Evolutionary conservation across 1,284 basidiomycete species (phyloP).

Genomic region (Sporisorium sorghi): DNA sequence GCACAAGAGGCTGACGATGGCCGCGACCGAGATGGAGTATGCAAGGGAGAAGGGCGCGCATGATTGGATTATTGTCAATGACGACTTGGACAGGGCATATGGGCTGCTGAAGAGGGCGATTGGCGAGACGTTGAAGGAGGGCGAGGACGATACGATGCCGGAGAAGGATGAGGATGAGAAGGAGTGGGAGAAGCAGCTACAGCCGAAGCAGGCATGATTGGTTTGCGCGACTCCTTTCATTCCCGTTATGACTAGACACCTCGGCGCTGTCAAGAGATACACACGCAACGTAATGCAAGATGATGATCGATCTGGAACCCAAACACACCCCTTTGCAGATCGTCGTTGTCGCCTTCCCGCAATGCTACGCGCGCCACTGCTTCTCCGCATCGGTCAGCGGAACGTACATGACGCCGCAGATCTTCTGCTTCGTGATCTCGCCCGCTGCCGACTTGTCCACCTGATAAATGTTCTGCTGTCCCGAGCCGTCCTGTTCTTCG

Average conservation of each 20-base stretch:
- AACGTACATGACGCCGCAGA: conserved; percentile 80
- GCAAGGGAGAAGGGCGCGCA: conserved; percentile 80
- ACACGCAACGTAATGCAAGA: no score
- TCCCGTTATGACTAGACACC: neutral
- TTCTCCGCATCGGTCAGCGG: conserved; percentile 56
- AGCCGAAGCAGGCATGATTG: conserved; percentile 8
- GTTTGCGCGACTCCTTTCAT: neutral
- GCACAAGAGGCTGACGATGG: conserved; percentile 81
- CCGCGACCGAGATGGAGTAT: conserved; percentile 85
- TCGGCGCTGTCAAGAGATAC: no score
- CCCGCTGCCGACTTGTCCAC: conserved; percentile 76
- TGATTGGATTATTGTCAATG: conserved; percentile 90
- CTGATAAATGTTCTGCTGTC: conserved; percentile 56
- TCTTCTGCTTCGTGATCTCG: conserved; percentile 75
- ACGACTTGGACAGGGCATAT: conserved; percentile 87
- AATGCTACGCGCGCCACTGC: conserved; percentile 39
- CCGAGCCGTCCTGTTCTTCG: conserved; percentile 71
- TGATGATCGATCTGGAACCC: neutral
- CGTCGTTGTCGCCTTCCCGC: neutral
- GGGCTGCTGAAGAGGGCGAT: conserved; percentile 69
- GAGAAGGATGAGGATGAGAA: conserved; percentile 49
- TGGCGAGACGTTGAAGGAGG: conserved; percentile 32
- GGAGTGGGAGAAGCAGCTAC: conserved; percentile 27
- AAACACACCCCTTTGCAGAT: neutral
- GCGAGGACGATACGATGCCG: conserved; percentile 55